phyloP scores from a whole-genome alignment of 2,329 filamentous ascomycete genomes.

The Diaporthe sp. region DNA sequence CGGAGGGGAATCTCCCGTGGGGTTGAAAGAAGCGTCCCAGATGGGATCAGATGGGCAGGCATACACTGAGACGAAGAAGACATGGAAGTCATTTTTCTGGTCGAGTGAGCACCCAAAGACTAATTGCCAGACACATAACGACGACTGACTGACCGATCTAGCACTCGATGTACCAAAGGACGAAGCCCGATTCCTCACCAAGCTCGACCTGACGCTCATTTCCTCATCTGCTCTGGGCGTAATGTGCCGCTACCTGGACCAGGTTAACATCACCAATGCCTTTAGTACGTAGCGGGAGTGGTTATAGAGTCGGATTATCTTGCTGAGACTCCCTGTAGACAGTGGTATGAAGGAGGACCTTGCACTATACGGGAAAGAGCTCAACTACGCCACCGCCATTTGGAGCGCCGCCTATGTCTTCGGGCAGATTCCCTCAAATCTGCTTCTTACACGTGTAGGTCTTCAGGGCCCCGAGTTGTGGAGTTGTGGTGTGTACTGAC shows the following conservation, averaged over 20 bases:
- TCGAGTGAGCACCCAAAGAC: background rate
- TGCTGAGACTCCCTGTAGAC: background rate
- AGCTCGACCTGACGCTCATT: constrained; percentile 10
- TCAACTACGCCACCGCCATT: constrained; percentile 50
- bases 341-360: constrained; percentile 47
- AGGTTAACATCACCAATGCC: constrained; percentile 9
- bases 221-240: constrained; percentile 6
- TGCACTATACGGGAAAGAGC: constrained; percentile 49
- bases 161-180: constrained; percentile 14
- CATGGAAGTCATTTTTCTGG: constrained; percentile 11
- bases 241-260: constrained; percentile 15
- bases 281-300: background rate
- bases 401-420: constrained; percentile 51
- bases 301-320: accelerated
- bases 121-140: too few species aligned
- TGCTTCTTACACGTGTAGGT: constrained; percentile 40
- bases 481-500: background rate
- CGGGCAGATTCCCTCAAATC: constrained; percentile 49
- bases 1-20: background rate
- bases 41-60: background rate
- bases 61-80: background rate
- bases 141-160: background rate
- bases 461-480: too few species aligned
- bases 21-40: background rate
- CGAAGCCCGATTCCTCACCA: constrained; percentile 18